Evolutionary conservation across 192 early-diverging fungal species (phyloP), one percentile per base, ranked within the genome.

Genomic region (Linnemannia schmuckeri): DNA sequence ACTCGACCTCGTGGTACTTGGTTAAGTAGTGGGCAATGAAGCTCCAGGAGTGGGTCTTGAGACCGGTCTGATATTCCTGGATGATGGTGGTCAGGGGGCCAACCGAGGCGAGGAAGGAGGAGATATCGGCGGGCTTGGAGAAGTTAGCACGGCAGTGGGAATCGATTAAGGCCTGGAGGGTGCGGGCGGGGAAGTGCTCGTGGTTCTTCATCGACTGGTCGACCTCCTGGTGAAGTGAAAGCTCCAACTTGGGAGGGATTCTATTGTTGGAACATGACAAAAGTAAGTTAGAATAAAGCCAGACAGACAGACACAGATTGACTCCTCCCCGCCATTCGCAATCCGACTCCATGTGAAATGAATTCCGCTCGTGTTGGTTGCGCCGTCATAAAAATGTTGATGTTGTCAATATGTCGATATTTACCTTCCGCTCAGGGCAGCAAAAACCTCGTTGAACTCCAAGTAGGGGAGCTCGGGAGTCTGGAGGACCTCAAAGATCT

Each of bases 1-100:
- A 90, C 89, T 99, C 97, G 47, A 96, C 93, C 72, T 95, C 92
- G 70, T 95, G 91, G 92, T 98, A 99, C 54, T 93, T 93, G 85
- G 97, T 92, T 75, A 99, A 90, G 30, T 98, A 92, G 41, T 92
- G 84, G 33, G 92, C 92, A 68, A 98, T 92, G 41, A 95, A 92
- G 70, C 88, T 66, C 77, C 94, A 93, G 85, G 96, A 97, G 79
- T 96, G 95, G 10, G 91, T 91, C 73, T 93, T 94, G 52, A 97
- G 85, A 24, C 98, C 98, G 8, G 91, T 78, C 74, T 91, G 75
- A 88, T 97, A 98, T 71, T 90, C 89, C 41, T 94, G 85, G 27
- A 97, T 88, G 42, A 97, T 92, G 4, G 84, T 75, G 27, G 87
- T 89, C 46, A 99, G 73, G 8, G 97, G 97, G 54, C 83, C 88